phyloP scores from a whole-genome alignment of 306 rosid genomes.

The Vachellia pachyceras region DNA sequence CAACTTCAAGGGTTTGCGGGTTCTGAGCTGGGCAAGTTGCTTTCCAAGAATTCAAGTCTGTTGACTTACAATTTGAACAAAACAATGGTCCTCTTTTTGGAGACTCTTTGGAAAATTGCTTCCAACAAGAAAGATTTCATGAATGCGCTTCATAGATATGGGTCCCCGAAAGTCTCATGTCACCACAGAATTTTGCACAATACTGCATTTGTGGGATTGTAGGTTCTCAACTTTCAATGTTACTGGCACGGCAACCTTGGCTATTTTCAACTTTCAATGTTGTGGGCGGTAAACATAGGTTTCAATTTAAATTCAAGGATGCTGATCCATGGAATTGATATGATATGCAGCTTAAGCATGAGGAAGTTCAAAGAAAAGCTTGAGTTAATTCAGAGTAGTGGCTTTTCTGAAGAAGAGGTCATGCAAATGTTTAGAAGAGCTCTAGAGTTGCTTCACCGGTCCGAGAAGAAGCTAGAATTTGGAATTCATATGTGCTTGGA shows the following conservation, averaged over 20 bases:
- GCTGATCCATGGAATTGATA: not conserved
- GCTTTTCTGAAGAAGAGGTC: not conserved
- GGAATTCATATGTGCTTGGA: conserved; percentile 59
- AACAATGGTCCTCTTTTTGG: not conserved
- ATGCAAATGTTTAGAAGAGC: not conserved
- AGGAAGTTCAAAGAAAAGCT: no score
- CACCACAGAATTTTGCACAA: not conserved
- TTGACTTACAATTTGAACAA: not conserved
- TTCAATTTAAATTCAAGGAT: not conserved
- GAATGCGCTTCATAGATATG: not conserved
- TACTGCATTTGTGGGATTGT: not conserved
- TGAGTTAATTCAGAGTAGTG: not conserved
- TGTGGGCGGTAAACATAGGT: not conserved
- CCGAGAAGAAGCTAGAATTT: not conserved
- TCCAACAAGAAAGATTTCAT: not conserved
- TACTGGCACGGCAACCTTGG: not conserved
- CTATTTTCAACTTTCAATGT: not conserved
- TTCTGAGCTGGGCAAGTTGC: not conserved
- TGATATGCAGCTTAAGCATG: no score
- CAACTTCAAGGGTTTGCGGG: not conserved
- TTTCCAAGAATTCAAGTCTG: not conserved
- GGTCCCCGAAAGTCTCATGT: not conserved
- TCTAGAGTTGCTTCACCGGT: not conserved
- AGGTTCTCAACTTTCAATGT: not conserved
- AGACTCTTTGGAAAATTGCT: not conserved